phyloP scores from a whole-genome alignment of 148 eudicot genomes.

The Salicornia ramosissima region DNA sequence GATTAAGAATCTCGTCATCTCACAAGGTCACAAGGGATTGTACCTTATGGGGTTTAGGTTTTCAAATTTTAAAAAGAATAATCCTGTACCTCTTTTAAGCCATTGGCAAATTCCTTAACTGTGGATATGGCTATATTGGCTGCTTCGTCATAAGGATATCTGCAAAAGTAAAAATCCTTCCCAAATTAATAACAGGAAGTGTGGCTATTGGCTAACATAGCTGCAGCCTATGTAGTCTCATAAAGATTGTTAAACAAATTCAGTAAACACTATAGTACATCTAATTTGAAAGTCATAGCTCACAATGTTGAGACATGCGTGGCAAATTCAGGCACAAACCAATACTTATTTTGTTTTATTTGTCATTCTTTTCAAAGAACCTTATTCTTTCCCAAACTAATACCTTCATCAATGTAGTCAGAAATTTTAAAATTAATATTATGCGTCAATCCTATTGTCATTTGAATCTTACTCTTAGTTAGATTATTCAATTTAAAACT shows the following conservation, averaged over 20 bases:
- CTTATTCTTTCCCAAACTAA: no score
- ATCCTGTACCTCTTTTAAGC: conserved; percentile 61
- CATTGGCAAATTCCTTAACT: conserved; percentile 46
- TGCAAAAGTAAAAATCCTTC: conserved; percentile 25
- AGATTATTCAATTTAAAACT: no score
- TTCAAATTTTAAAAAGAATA: no score
- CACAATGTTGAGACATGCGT: neutral
- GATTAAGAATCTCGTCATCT: no score
- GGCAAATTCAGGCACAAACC: neutral
- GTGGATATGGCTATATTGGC: conserved; percentile 72
- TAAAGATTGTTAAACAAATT: neutral
- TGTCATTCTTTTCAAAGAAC: no score
- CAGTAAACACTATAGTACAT: neutral
- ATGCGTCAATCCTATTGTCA: no score
- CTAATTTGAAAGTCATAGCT: neutral
- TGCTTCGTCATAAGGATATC: conserved; percentile 86
- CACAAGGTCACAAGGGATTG: no score
- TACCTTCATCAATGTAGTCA: no score
- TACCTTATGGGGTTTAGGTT: no score
- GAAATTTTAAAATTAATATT: no score
- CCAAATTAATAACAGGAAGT: neutral
- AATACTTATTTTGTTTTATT: no score
- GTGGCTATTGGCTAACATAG: neutral
- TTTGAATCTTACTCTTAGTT: no score
- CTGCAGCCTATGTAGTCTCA: neutral